phyloP scores from a whole-genome alignment of 1,284 basidiomycete genomes.

The Pascua guehoae region DNA sequence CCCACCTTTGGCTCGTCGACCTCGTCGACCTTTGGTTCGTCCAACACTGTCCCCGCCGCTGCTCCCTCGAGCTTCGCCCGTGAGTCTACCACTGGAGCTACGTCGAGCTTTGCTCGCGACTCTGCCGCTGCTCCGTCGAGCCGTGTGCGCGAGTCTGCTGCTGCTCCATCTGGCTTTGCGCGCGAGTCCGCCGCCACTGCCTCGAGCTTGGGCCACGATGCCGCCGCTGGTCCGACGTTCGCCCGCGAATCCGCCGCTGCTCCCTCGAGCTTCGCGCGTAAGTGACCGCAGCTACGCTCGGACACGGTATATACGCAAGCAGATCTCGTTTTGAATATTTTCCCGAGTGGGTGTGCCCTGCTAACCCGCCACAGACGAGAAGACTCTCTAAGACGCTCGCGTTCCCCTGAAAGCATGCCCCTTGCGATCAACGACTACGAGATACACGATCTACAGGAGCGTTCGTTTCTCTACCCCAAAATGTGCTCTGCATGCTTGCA shows the following conservation, averaged over 20 bases:
- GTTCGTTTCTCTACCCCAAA: background rate
- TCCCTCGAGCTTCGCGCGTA: conserved; percentile 42
- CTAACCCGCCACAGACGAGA: conserved; percentile 27
- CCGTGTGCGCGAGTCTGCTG: background rate
- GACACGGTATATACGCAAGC: no score
- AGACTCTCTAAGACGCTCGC: conserved; percentile 29
- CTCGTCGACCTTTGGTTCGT: background rate
- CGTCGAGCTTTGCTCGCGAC: background rate
- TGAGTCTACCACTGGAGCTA: background rate
- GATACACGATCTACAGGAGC: conserved; percentile 9
- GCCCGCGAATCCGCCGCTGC: conserved; percentile 19
- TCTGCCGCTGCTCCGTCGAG: background rate
- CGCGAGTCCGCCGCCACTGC: background rate
- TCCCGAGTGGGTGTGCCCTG: background rate
- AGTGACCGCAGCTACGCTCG: conserved; percentile 11
- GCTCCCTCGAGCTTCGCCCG: background rate
- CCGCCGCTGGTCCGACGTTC: background rate
- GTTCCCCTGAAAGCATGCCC: background rate
- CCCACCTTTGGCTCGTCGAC: conserved; percentile 4
- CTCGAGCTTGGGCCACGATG: conserved; percentile 5
- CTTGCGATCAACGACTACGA: conserved; percentile 10
- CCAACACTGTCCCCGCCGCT: background rate
- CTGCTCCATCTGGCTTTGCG: background rate
- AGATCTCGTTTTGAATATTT: background rate
- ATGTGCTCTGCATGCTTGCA: conserved; percentile 5